These are phyloP conservation scores for Globisporangium sylvaticum DNA, from an alignment of 352 stramenopile species.

Conservation along the genomic window DNA sequence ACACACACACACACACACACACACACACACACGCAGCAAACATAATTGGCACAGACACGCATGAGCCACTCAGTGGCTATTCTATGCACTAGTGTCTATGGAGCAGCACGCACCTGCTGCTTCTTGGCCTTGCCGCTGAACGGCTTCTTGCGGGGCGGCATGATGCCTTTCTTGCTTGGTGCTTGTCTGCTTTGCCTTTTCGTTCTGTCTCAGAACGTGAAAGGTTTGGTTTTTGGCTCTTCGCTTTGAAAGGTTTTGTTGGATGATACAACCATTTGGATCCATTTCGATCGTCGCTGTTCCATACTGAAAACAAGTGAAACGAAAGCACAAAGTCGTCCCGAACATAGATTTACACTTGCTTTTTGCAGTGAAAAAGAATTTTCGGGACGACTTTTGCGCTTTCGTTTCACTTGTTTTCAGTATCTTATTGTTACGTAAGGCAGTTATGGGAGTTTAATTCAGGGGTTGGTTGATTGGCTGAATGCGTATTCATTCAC, in stretches of 20 bases:
- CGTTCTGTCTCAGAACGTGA: no score
- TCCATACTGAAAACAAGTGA: no score
- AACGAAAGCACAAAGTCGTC: no score
- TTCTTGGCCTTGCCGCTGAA: constrained; percentile 89
- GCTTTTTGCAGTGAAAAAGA: no score
- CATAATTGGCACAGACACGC: not conserved
- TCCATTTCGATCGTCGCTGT: no score
- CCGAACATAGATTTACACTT: no score
- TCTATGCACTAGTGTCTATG: not conserved
- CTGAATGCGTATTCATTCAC: not conserved
- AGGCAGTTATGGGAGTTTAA: no score
- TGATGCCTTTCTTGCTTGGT: constrained; percentile 4
- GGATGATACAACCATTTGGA: not conserved
- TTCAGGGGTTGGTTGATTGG: not conserved
- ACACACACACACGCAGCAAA: not conserved
- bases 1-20: no score
- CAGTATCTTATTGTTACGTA: no score
- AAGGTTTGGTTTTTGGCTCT: not conserved
- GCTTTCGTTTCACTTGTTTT: no score
- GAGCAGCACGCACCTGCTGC: constrained; percentile 46
- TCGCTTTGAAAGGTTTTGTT: not conserved
- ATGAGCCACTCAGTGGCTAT: no score
- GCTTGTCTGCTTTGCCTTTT: not conserved
- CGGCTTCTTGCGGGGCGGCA: constrained; percentile 63
- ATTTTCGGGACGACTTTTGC: no score